These are phyloP conservation scores for Triticum monococcum DNA, from an alignment of 176 grass and related monocot genomes.

Conservation along the genomic window DNA sequence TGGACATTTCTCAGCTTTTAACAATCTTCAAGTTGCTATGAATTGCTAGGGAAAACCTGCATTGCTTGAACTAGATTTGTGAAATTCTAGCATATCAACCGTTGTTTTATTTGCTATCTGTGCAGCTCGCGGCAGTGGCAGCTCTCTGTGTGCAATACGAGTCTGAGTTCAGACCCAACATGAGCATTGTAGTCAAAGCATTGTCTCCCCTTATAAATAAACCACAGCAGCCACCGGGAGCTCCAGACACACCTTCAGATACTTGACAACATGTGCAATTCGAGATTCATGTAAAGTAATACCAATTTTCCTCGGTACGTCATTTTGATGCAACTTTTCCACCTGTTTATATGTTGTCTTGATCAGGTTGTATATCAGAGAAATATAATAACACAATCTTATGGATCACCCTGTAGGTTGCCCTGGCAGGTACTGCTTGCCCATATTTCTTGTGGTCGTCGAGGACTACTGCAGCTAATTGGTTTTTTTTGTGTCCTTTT, in stretches of 20 bases:
- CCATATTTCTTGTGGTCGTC: background rate
- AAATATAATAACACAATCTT: background rate
- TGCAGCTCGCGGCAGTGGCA: slow-evolving; percentile 73
- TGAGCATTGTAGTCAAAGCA: slow-evolving; percentile 89
- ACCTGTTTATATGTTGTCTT: background rate
- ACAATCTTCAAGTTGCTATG: background rate
- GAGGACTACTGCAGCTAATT: background rate
- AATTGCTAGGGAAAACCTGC: background rate
- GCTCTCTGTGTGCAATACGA: slow-evolving; percentile 81
- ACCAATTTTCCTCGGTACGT: slow-evolving; percentile 21
- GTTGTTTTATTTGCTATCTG: slow-evolving; percentile 1
- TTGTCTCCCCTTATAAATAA: slow-evolving; percentile 64
- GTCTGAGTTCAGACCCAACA: slow-evolving; percentile 77
- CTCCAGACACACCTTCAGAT: slow-evolving; percentile 34
- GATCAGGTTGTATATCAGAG: background rate
- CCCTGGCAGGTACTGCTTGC: background rate
- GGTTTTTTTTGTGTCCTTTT: background rate
- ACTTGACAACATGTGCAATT: slow-evolving; percentile 32
- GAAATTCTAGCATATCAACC: background rate
- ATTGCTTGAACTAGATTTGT: background rate
- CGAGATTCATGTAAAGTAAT: slow-evolving; percentile 28
- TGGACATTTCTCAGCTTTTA: background rate
- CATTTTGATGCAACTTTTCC: background rate
- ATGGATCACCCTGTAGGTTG: slow-evolving; percentile 8
- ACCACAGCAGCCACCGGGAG: slow-evolving; percentile 23